Percentiles rank a stretch among this genome's conserved stretches.
phyloP scores from a whole-genome alignment of 805 yeast species.

The Millerago galiae region DNA sequence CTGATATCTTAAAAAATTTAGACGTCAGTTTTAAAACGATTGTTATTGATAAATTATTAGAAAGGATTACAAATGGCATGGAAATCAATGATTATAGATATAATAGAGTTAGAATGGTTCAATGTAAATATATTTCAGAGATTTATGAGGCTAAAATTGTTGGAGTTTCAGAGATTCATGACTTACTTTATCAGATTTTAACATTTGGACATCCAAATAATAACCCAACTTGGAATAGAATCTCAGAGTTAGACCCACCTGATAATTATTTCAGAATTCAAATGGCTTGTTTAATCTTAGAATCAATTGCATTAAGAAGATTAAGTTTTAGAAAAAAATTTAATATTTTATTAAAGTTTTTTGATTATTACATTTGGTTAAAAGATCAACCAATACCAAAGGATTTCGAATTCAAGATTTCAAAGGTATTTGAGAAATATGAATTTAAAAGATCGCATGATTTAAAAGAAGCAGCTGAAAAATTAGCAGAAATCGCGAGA shows the following conservation, averaged over 20 bases:
- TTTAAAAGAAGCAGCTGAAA: constrained; percentile 37
- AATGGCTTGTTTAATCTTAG: constrained; percentile 40
- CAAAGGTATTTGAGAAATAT: constrained; percentile 34
- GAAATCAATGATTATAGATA: constrained; percentile 55
- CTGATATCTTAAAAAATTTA: constrained; percentile 37
- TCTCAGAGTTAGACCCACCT: constrained; percentile 48
- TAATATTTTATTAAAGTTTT: constrained; percentile 42
- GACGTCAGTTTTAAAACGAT: constrained; percentile 32
- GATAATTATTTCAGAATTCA: constrained; percentile 69
- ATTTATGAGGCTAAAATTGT: constrained; percentile 45
- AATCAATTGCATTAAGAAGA: constrained; percentile 21
- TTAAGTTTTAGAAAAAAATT: constrained; percentile 23
- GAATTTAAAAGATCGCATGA: constrained; percentile 30
- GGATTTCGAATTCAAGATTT: constrained; percentile 51
- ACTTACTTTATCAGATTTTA: constrained; percentile 48
- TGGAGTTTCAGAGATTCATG: constrained; percentile 38
- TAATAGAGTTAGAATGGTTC: constrained; percentile 57
- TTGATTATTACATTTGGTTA: constrained; percentile 65
- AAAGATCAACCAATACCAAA: constrained; percentile 58
- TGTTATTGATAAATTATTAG: constrained; percentile 58
- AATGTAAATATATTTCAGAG: constrained; percentile 53
- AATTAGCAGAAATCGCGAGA: constrained; percentile 29
- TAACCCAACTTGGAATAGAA: constrained; percentile 41
- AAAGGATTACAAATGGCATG: constrained; percentile 56
- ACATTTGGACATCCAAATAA: constrained; percentile 61